Percentiles rank a stretch among this genome's conserved stretches.
These are phyloP conservation scores for Ganoderma sinense DNA, from an alignment of 1,284 basidiomycete species.

Conservation along the genomic window DNA sequence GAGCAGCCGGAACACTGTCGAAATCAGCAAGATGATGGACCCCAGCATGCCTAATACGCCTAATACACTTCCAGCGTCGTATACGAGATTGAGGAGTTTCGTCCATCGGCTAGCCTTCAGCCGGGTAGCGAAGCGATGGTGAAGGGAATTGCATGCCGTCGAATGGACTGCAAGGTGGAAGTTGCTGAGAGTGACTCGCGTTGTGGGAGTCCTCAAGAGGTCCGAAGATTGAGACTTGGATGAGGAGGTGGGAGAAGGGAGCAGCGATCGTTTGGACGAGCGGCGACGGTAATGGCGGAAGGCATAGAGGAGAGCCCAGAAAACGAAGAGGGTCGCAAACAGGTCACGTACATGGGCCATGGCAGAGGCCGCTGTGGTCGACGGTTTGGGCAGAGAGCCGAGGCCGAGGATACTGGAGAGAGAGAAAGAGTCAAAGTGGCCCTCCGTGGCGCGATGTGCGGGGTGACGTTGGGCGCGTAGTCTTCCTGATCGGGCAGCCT, in stretches of 20 bases:
- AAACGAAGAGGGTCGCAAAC: slow-evolving; percentile 22
- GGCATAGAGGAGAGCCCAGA: slow-evolving; percentile 32
- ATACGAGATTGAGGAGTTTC: slow-evolving; percentile 45
- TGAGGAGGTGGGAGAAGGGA: slow-evolving; percentile 23
- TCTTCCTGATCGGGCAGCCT: slow-evolving; percentile 23
- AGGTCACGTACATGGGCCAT: not conserved
- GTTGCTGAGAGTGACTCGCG: slow-evolving; percentile 33
- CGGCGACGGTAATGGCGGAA: slow-evolving; percentile 21
- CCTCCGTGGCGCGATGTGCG: not conserved
- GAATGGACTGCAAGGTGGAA: slow-evolving; percentile 60
- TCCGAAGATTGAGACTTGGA: slow-evolving; percentile 13
- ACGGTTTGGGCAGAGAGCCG: not conserved
- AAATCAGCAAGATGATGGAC: slow-evolving; percentile 50
- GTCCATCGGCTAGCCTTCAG: slow-evolving; percentile 20
- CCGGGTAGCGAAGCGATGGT: slow-evolving; percentile 46
- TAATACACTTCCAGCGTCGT: slow-evolving; percentile 57
- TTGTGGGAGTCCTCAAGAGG: slow-evolving; percentile 20
- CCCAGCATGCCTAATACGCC: slow-evolving; percentile 58
- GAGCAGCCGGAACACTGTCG: slow-evolving; percentile 39
- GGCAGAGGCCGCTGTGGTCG: not conserved
- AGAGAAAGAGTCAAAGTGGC: no score
- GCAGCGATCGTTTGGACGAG: slow-evolving; percentile 1
- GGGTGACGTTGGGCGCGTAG: not conserved
- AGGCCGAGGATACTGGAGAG: not conserved
- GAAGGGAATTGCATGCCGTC: slow-evolving; percentile 56